A percentile compares a stretch with the other conserved stretches of the same genome.
phyloP scores from a whole-genome alignment of 345 rosid genomes.

The Limnanthes douglasii region DNA sequence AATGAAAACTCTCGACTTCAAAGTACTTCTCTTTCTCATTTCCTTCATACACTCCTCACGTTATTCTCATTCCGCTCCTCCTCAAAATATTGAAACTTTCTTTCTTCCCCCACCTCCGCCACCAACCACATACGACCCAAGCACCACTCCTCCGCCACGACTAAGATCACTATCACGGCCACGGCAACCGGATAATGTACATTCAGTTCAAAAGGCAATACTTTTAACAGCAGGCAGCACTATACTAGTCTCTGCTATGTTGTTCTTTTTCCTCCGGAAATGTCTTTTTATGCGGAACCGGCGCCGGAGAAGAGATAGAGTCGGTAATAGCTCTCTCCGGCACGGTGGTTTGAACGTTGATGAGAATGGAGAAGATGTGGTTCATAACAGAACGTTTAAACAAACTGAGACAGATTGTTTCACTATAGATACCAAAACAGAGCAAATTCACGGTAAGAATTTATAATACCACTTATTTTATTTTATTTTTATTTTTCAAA shows the following conservation, averaged over 20 bases:
- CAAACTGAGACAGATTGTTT: no score
- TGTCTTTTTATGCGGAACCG: conserved; percentile 9
- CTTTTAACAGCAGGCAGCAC: conserved; percentile 34
- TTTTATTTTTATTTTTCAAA: no score
- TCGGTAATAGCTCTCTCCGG: conserved; percentile 12
- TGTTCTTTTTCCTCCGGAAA: conserved; percentile 24
- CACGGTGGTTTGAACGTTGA: conserved; percentile 41
- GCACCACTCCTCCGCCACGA: background rate
- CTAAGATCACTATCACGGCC: conserved; percentile 8
- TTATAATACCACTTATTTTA: no score
- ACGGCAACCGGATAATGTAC: background rate
- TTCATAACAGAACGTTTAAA: conserved; percentile 70
- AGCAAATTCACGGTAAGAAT: no score
- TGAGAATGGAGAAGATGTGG: conserved; percentile 68
- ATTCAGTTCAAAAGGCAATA: conserved; percentile 20
- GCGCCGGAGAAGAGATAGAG: conserved; percentile 17
- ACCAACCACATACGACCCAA: background rate
- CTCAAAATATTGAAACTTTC: conserved; percentile 6
- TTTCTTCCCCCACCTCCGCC: conserved; percentile 3
- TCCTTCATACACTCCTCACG: conserved; percentile 14
- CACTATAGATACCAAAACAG: no score
- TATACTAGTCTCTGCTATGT: conserved; percentile 17
- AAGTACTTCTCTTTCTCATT: conserved; percentile 3
- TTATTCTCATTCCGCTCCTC: conserved; percentile 14
- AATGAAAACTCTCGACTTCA: background rate